These are phyloP conservation scores for Tephrocybe sp. DNA, from an alignment of 768 basidiomycete species.

Conservation along the genomic window DNA sequence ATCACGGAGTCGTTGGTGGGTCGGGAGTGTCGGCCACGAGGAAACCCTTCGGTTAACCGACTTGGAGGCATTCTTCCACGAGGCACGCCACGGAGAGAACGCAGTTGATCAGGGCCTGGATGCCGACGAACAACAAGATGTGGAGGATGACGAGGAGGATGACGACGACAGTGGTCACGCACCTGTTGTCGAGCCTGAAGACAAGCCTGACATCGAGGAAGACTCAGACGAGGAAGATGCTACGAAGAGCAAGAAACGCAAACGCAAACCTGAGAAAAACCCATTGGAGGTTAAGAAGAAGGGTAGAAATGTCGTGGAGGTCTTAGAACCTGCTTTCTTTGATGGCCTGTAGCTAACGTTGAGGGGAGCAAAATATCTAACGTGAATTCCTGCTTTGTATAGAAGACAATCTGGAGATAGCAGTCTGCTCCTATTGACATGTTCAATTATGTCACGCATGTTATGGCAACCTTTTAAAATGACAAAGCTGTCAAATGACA, in stretches of 20 bases:
- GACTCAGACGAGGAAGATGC: conserved; percentile 22
- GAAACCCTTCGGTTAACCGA: conserved; percentile 84
- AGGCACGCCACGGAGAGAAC: conserved; percentile 9
- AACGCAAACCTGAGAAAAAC: conserved; percentile 53
- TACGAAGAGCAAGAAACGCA: conserved; percentile 47
- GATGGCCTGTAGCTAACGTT: conserved; percentile 46
- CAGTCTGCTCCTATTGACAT: no score
- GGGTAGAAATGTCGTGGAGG: conserved; percentile 56
- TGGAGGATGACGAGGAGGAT: conserved; percentile 26
- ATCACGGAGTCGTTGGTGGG: conserved; percentile 58
- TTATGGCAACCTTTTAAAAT: no score
- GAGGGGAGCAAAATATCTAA: not conserved
- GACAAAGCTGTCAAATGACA: no score
- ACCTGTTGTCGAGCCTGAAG: conserved; percentile 23
- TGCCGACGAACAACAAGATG: conserved; percentile 28
- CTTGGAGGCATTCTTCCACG: conserved; percentile 66
- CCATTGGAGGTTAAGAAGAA: conserved; percentile 48
- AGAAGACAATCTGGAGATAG: no score
- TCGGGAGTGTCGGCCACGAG: conserved; percentile 93
- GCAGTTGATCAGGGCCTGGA: not conserved
- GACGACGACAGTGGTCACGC: conserved; percentile 21
- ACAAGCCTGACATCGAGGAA: conserved; percentile 20
- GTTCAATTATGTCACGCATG: no score
- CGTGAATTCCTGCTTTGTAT: no score
- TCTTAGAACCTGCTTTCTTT: conserved; percentile 59